phyloP scores from a whole-genome alignment of 805 yeast genomes.

The Zygosaccharomyces pseudorouxii region DNA sequence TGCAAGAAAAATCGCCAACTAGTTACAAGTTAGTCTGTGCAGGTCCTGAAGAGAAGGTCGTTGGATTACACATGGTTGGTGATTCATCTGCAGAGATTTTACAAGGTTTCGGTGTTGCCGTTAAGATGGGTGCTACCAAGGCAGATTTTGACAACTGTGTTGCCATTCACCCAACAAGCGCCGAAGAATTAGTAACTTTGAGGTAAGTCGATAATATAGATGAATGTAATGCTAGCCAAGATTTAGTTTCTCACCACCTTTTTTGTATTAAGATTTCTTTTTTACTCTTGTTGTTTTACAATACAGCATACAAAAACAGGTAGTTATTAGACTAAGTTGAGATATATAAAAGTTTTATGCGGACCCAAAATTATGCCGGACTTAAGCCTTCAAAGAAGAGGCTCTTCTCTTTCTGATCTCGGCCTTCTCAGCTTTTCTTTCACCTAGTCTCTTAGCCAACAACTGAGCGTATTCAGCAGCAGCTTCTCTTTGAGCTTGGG shows the following conservation, averaged over 20 bases:
- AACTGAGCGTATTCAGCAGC: slow-evolving; percentile 99
- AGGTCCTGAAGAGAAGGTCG: slow-evolving; percentile 85
- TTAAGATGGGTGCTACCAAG: slow-evolving; percentile 99
- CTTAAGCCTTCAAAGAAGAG: slow-evolving; percentile 90
- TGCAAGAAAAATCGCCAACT: slow-evolving; percentile 76
- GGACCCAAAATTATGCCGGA: slow-evolving; percentile 14
- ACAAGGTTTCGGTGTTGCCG: slow-evolving; percentile 98
- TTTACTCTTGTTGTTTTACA: slow-evolving; percentile 19
- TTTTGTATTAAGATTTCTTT: not conserved
- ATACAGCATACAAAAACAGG: slow-evolving; percentile 18
- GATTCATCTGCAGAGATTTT: slow-evolving; percentile 86
- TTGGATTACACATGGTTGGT: slow-evolving; percentile 92
- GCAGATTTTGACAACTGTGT: slow-evolving; percentile 92
- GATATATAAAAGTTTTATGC: slow-evolving; percentile 16
- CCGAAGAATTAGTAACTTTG: slow-evolving; percentile 90
- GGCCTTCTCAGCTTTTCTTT: slow-evolving; percentile 97
- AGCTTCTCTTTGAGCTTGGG: slow-evolving; percentile 99
- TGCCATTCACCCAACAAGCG: slow-evolving; percentile 98
- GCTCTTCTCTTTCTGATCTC: slow-evolving; percentile 99
- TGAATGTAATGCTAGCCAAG: not conserved
- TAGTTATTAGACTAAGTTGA: slow-evolving; percentile 16
- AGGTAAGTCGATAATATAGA: slow-evolving; percentile 17
- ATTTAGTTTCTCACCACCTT: not conserved
- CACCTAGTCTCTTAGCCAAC: slow-evolving; percentile 96
- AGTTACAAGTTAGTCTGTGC: slow-evolving; percentile 76